Conservation (phyloP, 2,329 filamentous ascomycete genomes). For the Phialemoniopsis sp. region DNA sequence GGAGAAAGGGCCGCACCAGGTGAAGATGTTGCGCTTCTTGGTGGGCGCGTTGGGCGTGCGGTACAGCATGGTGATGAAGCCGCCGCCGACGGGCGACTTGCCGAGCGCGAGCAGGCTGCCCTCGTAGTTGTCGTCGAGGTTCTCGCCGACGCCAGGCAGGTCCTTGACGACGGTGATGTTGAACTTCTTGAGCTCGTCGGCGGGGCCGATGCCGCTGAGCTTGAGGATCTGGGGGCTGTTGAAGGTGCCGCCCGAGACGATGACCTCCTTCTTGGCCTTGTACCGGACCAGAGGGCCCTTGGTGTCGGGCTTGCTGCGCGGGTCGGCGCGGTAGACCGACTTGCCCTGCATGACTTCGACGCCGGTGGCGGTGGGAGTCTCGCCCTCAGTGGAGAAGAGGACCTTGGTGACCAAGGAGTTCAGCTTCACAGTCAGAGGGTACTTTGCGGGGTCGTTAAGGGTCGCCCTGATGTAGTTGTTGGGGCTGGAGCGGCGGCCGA, state of each 20-base stretch:
- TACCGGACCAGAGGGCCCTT: slow-evolving; percentile 9
- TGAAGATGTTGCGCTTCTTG: slow-evolving; percentile 11
- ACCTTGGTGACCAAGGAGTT: slow-evolving; percentile 29
- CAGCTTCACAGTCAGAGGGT: slow-evolving; percentile 35
- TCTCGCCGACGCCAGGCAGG: slow-evolving; percentile 45
- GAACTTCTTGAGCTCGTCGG: slow-evolving; percentile 32
- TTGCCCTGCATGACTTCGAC: slow-evolving; percentile 36
- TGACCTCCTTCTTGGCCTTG: slow-evolving; percentile 20
- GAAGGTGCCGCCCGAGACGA: slow-evolving; percentile 33
- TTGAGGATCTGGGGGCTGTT: slow-evolving; percentile 51
- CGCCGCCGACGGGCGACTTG: slow-evolving; percentile 9
- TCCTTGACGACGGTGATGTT: slow-evolving; percentile 39
- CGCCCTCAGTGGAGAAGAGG: slow-evolving; percentile 27
- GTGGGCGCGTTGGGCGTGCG: slow-evolving; percentile 11
- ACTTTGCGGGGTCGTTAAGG: slow-evolving; percentile 22
- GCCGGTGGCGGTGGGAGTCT: slow-evolving; percentile 27
- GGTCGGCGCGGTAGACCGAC: slow-evolving; percentile 36
- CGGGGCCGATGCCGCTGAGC: slow-evolving; percentile 44
- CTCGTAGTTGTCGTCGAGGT: slow-evolving; percentile 40
- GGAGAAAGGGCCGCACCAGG: slow-evolving; percentile 11
- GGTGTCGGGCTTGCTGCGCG: slow-evolving; percentile 22
- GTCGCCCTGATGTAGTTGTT: slow-evolving; percentile 21
- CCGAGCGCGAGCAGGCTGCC: slow-evolving; percentile 7
- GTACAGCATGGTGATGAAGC: slow-evolving; percentile 9
- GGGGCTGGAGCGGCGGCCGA: slow-evolving; percentile 1